Base-by-base conservation (phyloP, 805 yeast genomes). In the Priceomyces fermenticarens region DNA sequence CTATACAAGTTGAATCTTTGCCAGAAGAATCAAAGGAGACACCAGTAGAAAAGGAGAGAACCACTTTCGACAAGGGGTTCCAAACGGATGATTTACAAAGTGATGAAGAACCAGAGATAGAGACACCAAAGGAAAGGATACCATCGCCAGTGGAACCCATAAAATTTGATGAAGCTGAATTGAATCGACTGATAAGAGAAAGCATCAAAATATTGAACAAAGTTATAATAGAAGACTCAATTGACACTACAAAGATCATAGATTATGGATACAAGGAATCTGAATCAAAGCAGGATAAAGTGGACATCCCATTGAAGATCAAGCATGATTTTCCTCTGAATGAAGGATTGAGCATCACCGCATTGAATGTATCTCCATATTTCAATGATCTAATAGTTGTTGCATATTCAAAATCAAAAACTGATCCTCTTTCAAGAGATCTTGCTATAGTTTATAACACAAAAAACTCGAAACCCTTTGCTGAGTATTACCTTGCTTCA, bases 401-500 rank as follows among this genome's bases (percentile, higher is more conserved):
- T 9, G 38, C 51, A 10, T 49, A 47, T 33, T 30, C 48, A 10
- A 27, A 29, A 15, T 6, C 20, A 20, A 15, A 29, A 16, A 13
- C 3, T 12, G 15, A 39, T 26, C 35, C 16, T 4, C 36, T 45
- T 6, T 46, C 49, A 12, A 52, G 54, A 7, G 69, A 68, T 1
- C 41, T 58, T 16, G 61, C 61, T 1, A 52, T 62, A 10, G 39
- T 68, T 14, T 76, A 72, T 65, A 68, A 66, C 42, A 46, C 48
- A 5, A 41, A 42, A 11, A 36, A 35, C n/a, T 30, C 29, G 1
- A 38, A 36, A 34, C 32, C 37, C 35, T 37, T 44, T 45, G 43
- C 75, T 55, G 33, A 80, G 69, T 49, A 62, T 60, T 64, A 65
- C 31, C 60, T 75, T 10, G 60, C 62, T 10, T 62, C 76, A 32